Base-by-base conservation (phyloP, 805 yeast species). In the Spathaspora boniae region DNA sequence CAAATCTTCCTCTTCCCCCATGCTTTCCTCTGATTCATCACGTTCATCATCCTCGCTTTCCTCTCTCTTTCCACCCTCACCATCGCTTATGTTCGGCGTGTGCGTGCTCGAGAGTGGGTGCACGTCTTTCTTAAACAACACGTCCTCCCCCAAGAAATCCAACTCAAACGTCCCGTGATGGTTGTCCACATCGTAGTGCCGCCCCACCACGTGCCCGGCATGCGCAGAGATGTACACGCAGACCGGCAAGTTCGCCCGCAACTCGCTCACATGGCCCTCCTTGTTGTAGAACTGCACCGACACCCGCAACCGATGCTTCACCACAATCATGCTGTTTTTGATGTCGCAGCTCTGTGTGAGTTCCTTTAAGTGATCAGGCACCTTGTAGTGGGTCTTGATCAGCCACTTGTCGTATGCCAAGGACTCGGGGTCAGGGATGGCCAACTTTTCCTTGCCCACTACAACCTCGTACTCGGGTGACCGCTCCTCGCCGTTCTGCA, bases 201-300 rank as follows among this genome's bases (percentile, higher is more conserved):
- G 45, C 2, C 69, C 65, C n/a, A 48, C 43, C 5, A 59, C 65
- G 32, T 53, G 53, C 2, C 72, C 72, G 1, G 50, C 51, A 30
- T 59, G 58, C 4, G 72, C 60, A 36, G 70, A 64, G 12, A 73
- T 49, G 40, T 67, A 72, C 4, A 74, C 48, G 23, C 48, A 45
- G 2, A 75, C 52, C 0, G 80, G 80, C 28, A 75, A 51, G 42
- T 72, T 74, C 8, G 80, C 76, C 33, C 76, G 56, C 21, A 75
- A 58, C 45, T 74, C 78, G 34, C 76, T 69, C 2, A 59, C 53
- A 47, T 73, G 78, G 11, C 79, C 79, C 40, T 64, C 72, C 6
- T 65, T 57, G 40, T 75, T 75, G 16, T 64, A 54, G 24, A 75
- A 51, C 34, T 68, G 70, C 9, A 75, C 61, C n/a, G 53, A 48